phyloP scores from a whole-genome alignment of 179 eudicot genomes.

The Silene vulgaris region DNA sequence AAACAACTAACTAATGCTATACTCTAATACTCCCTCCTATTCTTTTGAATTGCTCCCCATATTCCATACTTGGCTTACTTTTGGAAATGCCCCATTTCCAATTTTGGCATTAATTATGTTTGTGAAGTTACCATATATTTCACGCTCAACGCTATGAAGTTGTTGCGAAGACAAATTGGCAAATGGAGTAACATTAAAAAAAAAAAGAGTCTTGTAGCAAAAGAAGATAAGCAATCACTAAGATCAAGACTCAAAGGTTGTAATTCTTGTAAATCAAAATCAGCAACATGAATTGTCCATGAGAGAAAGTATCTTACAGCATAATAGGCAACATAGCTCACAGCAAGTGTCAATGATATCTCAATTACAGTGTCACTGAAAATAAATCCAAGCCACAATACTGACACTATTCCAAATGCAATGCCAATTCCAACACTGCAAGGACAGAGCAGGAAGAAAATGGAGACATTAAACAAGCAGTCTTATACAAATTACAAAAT shows the following conservation, averaged over 20 bases:
- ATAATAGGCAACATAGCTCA: constrained; percentile 91
- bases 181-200: neutral
- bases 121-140: too few species aligned
- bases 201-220: neutral
- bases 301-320: constrained; percentile 53
- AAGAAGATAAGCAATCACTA: neutral
- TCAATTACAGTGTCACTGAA: constrained; percentile 93
- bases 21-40: too few species aligned
- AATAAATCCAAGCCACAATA: constrained; percentile 87
- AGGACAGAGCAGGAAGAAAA: constrained; percentile 23
- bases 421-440: constrained; percentile 83
- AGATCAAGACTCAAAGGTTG: neutral
- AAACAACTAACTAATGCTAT: too few species aligned
- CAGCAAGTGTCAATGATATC: constrained; percentile 78
- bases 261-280: neutral
- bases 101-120: too few species aligned
- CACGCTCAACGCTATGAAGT: too few species aligned
- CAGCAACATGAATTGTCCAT: neutral
- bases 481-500: neutral
- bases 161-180: too few species aligned
- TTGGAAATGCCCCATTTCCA: too few species aligned
- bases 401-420: constrained; percentile 79
- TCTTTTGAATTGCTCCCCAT: too few species aligned
- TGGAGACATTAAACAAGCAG: constrained; percentile 5
- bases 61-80: too few species aligned